Evolutionary conservation across 495 filamentous ascomycete genomes (phyloP).

Genomic region (Xylaria bambusicola): DNA sequence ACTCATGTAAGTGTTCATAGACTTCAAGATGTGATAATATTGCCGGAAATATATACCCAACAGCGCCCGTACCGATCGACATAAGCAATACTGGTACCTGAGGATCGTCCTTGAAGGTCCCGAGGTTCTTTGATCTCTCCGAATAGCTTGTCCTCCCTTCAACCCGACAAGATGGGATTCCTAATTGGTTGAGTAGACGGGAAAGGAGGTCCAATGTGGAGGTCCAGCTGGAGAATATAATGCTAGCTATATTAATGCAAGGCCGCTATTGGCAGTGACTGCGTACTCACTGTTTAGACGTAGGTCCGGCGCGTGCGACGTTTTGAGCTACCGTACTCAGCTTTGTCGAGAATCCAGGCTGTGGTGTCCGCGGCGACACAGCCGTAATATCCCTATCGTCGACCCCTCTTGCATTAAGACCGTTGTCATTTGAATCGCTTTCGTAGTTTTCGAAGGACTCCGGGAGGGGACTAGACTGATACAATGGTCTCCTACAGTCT

Average conservation of each 20-base stretch:
- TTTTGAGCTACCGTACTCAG: not conserved
- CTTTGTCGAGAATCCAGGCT: not conserved
- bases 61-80: slow-evolving; percentile 54
- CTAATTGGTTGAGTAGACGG: not conserved
- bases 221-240: slow-evolving; percentile 5
- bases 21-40: not conserved
- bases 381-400: not conserved
- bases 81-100: slow-evolving; percentile 47
- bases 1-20: not conserved
- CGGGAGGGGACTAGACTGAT: slow-evolving; percentile 4
- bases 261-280: not conserved
- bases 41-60: slow-evolving; percentile 40
- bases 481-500: slow-evolving; percentile 28
- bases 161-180: not conserved
- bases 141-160: slow-evolving; percentile 10
- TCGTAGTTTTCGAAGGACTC: not conserved
- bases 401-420: not conserved
- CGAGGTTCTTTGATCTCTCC: slow-evolving; percentile 34
- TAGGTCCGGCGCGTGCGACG: not conserved
- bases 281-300: not conserved
- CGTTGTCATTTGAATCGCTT: not conserved
- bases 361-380: not conserved
- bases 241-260: not conserved
- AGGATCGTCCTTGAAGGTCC: slow-evolving; percentile 33
- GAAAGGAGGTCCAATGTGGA: slow-evolving; percentile 1